Base-by-base conservation (phyloP, 495 filamentous ascomycete species). In the Rhypophila decipiens region DNA sequence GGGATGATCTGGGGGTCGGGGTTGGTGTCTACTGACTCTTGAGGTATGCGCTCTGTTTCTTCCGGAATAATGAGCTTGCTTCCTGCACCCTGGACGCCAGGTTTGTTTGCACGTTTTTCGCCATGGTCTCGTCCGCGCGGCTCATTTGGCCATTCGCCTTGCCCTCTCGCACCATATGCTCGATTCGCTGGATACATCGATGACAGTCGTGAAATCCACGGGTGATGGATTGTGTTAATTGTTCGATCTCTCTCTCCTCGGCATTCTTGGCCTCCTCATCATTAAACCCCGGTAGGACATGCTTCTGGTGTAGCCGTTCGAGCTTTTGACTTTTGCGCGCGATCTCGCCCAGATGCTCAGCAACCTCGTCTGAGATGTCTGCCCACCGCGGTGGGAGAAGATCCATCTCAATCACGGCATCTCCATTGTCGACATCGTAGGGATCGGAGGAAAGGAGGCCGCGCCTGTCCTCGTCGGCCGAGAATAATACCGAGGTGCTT, bases 391-490 rank as follows among this genome's bases (percentile, higher is more conserved):
- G 93, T 0, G 93, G 94, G 9, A 98, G 76, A 11, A 95, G 72
- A 67, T 96, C 91, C 93, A 98, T 97, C 73, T 98, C 93, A 53
- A 98, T 98, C 42, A 98, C 80, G 15, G 88, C 86, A 64, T 97
- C 93, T 51, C 90, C 91, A 54, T 80, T 76, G 63, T 96, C 89
- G 59, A 86, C 80, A 39, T 90, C 86, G 64, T 86, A 86, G 38
- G 78, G 85, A 50, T 77, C 82, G 8, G 78, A 68, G 49, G 90
- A 86, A 62, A 97, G 85, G 50, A 98, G 84, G 17, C 90, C 87
- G 42, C 86, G 85, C 54, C 88, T 85, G 71, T 97, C 90, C 56
- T 85, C 76, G 46, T 65, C 64, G 10, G 63, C 65, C 29, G 58
- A 55, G 50, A 76, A 54, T 61, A 67, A 51, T 17, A 59, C 61